Percentiles rank a stretch among this genome's conserved stretches.
These are phyloP conservation scores for Phytophthora megakarya DNA, from an alignment of 352 stramenopile species.

Conservation along the genomic window DNA sequence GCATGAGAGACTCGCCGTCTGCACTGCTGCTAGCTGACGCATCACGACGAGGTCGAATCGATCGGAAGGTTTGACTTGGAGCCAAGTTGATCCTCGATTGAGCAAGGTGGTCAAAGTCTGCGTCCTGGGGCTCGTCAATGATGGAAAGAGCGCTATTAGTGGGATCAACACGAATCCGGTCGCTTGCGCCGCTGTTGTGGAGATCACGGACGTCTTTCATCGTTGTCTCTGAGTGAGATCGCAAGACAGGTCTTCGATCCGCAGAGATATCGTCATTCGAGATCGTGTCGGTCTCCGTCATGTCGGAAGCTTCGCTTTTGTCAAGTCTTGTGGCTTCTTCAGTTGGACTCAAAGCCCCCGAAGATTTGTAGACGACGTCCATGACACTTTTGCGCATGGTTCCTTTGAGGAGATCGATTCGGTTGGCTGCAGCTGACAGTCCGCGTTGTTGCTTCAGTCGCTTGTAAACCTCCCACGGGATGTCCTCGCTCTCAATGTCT, in stretches of 20 bases:
- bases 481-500: conserved; percentile 76
- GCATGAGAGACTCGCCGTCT: conserved; percentile 6
- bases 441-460: conserved; percentile 70
- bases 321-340: conserved; percentile 6
- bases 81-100: conserved; percentile 14
- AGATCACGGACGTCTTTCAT: conserved; percentile 26
- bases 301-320: conserved; percentile 5
- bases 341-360: conserved; percentile 15
- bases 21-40: conserved; percentile 1
- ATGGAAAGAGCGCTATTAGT: background rate
- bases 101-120: conserved; percentile 9
- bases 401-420: conserved; percentile 63
- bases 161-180: conserved; percentile 1
- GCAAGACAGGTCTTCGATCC: conserved; percentile 27
- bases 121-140: conserved; percentile 1
- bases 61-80: conserved; percentile 2
- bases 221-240: conserved; percentile 59
- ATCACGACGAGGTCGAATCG: conserved; percentile 12
- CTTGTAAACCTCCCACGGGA: conserved; percentile 84
- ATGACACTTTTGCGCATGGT: conserved; percentile 66
- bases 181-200: background rate
- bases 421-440: conserved; percentile 61
- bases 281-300: conserved; percentile 1
- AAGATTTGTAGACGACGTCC: conserved; percentile 38
- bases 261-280: background rate